These are phyloP conservation scores for Ampelocalamus luodianensis DNA, from an alignment of 176 grass and related monocot species.

Conservation along the genomic window DNA sequence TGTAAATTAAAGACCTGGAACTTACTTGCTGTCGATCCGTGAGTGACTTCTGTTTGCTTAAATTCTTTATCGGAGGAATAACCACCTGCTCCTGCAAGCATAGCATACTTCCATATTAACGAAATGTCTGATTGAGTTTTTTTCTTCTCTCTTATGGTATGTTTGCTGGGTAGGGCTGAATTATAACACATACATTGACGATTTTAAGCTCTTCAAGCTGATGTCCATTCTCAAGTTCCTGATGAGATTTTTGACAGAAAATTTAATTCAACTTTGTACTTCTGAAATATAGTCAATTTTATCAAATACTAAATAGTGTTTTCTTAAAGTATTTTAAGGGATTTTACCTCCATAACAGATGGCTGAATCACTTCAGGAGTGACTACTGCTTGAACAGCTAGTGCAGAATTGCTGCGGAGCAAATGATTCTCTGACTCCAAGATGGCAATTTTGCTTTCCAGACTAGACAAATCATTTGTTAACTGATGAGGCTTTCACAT, in stretches of 20 bases:
- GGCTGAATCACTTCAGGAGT: conserved; percentile 55
- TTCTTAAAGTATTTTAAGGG: conserved; percentile 8
- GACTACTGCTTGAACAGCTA: conserved; percentile 42
- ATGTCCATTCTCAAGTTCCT: conserved; percentile 59
- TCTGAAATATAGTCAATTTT: conserved; percentile 23
- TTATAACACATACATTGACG: conserved; percentile 44
- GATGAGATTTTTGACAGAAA: conserved; percentile 44
- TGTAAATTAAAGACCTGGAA: conserved; percentile 24
- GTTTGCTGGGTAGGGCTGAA: conserved; percentile 21
- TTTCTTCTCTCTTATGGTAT: conserved; percentile 35
- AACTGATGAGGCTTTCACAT: conserved; percentile 11
- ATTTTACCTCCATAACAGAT: conserved; percentile 55
- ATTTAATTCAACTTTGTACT: conserved; percentile 32
- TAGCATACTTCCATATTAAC: conserved; percentile 39
- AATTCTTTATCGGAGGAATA: conserved; percentile 52
- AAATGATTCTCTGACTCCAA: conserved; percentile 74
- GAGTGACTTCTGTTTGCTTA: conserved; percentile 91
- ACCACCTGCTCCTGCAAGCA: conserved; percentile 62
- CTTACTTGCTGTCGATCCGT: conserved; percentile 80
- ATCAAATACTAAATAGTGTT: neutral
- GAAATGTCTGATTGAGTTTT: conserved; percentile 16
- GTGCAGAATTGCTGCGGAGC: conserved; percentile 52
- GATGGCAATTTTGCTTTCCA: conserved; percentile 75
- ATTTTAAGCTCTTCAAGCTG: conserved; percentile 48
- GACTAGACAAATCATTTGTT: conserved; percentile 36